Conservation (phyloP, 768 basidiomycete species). For the Hysterangium stoloniferum region DNA sequence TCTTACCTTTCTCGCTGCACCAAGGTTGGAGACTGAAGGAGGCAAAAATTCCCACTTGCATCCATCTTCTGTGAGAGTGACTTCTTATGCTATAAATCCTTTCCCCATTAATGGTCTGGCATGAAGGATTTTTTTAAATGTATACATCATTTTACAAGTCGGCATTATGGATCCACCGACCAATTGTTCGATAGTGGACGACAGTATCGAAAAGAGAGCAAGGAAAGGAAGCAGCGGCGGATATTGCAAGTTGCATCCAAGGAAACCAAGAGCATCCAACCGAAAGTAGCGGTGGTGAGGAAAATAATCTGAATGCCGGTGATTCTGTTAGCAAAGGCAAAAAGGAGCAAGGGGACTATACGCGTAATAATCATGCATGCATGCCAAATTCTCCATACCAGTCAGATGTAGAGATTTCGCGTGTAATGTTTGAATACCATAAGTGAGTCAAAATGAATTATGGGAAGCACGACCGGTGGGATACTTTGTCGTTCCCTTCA, state of each 20-base stretch:
- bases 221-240: constrained; percentile 17
- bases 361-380: too few species aligned
- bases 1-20: constrained; percentile 46
- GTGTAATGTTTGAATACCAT: too few species aligned
- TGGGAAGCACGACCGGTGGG: too few species aligned
- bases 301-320: too few species aligned
- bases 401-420: too few species aligned
- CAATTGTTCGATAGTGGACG: constrained; percentile 47
- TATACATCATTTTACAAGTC: constrained; percentile 43
- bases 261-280: too few species aligned
- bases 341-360: constrained; percentile 12
- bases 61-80: constrained; percentile 45
- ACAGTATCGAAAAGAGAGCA: constrained; percentile 38
- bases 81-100: constrained; percentile 5
- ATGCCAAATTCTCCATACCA: too few species aligned
- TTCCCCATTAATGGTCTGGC: constrained; percentile 22
- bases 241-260: constrained; percentile 12
- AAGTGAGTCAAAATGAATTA: too few species aligned
- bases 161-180: constrained; percentile 55
- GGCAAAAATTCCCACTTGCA: constrained; percentile 12
- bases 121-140: constrained; percentile 42
- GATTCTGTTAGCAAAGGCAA: background rate
- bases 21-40: constrained; percentile 11
- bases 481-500: too few species aligned
- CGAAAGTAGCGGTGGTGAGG: too few species aligned